These are phyloP conservation scores for Blastobotrys muscicola DNA, from an alignment of 805 yeast genomes.

Conservation along the genomic window DNA sequence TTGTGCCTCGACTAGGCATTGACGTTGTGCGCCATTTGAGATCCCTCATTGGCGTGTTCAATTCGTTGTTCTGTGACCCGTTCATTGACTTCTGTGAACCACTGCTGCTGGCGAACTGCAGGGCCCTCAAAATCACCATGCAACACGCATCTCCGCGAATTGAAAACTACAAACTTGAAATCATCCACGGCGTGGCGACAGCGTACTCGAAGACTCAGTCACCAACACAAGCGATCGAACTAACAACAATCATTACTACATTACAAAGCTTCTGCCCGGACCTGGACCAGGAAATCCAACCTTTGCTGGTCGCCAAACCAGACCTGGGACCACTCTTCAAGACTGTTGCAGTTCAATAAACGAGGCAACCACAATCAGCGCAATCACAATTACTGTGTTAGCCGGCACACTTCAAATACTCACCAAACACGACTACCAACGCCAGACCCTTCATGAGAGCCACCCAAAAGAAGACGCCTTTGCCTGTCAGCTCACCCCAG, in stretches of 20 bases:
- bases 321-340: not conserved
- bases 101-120: slow-evolving; percentile 12
- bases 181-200: slow-evolving; percentile 19
- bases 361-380: not conserved
- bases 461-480: not conserved
- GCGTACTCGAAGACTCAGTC: slow-evolving; percentile 7
- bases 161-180: slow-evolving; percentile 19
- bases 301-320: not conserved
- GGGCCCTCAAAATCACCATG: slow-evolving; percentile 11
- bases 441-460: not conserved
- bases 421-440: not conserved
- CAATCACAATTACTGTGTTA: not conserved
- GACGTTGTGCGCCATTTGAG: slow-evolving; percentile 19
- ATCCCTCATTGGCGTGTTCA: slow-evolving; percentile 16
- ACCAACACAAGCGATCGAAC: not conserved
- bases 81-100: slow-evolving; percentile 16
- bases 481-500: too few species aligned
- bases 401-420: not conserved
- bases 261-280: not conserved
- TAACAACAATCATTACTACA: not conserved
- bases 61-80: slow-evolving; percentile 24
- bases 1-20: slow-evolving; percentile 13
- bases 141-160: slow-evolving; percentile 21
- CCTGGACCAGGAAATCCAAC: not conserved
- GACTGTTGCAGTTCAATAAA: not conserved